Evolutionary conservation across 768 basidiomycete genomes (phyloP).

Genomic region (Cyathus striatus): DNA sequence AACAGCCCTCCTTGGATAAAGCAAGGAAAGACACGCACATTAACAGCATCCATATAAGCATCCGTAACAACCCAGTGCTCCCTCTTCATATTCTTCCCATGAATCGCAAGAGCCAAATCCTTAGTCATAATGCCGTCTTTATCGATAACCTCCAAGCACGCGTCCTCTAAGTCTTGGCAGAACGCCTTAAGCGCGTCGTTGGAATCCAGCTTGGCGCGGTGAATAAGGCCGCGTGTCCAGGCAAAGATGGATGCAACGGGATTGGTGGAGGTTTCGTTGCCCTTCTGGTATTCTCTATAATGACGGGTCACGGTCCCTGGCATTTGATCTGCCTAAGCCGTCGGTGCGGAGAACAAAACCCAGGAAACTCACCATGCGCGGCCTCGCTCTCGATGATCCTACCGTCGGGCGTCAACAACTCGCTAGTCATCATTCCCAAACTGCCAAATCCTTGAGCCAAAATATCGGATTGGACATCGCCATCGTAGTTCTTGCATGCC

Average conservation of each 20-base stretch:
- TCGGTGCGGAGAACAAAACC: background rate
- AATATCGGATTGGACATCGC: constrained; percentile 87
- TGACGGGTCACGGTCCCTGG: constrained; percentile 90
- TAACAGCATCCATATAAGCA: constrained; percentile 90
- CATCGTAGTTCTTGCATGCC: constrained; percentile 78
- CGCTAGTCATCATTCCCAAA: constrained; percentile 97
- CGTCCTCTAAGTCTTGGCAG: constrained; percentile 74
- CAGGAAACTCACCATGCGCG: constrained; percentile 64
- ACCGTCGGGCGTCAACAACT: constrained; percentile 93
- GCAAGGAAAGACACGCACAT: constrained; percentile 43
- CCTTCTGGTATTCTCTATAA: constrained; percentile 97
- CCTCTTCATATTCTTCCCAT: constrained; percentile 86
- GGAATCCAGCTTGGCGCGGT: constrained; percentile 87
- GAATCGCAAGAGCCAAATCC: constrained; percentile 91
- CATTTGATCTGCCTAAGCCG: too few relatives aligned
- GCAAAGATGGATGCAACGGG: constrained; percentile 98
- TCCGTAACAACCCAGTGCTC: constrained; percentile 97
- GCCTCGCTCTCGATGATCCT: constrained; percentile 92
- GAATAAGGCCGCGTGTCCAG: constrained; percentile 93
- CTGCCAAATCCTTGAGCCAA: constrained; percentile 97
- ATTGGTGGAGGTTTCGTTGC: constrained; percentile 96
- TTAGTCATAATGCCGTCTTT: constrained; percentile 93
- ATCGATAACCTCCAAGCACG: constrained; percentile 91
- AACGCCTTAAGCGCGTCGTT: constrained; percentile 74
- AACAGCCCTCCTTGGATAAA: background rate